Conservation (phyloP, 2,329 filamentous ascomycete genomes). For the Apiospora saccharicola region DNA sequence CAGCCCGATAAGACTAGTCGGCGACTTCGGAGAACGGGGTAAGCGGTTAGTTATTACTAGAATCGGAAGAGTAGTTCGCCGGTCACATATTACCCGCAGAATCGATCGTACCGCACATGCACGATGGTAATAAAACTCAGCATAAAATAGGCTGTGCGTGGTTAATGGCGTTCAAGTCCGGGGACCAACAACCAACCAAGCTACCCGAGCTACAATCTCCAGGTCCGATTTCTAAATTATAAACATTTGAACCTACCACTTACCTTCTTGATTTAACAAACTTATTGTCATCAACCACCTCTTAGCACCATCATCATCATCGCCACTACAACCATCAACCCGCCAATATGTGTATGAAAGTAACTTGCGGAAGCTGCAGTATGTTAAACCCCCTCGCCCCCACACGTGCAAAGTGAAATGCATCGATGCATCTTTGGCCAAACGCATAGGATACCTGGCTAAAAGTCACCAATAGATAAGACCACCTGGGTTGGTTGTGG, state of each 20-base stretch:
- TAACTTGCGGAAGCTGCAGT: constrained; percentile 69
- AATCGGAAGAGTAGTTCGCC: constrained; percentile 11
- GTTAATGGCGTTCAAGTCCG: not conserved
- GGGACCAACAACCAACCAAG: not conserved
- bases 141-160: not conserved
- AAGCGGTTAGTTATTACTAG: not conserved
- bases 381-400: constrained; percentile 43
- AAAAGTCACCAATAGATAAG: constrained; percentile 53
- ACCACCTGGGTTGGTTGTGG: constrained; percentile 71
- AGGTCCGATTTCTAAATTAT: too few relatives aligned
- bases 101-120: not conserved
- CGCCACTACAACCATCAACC: not conserved
- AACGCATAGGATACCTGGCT: not conserved
- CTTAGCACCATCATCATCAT: not conserved
- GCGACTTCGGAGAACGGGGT: constrained; percentile 12
- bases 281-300: not conserved
- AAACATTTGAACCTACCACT: too few relatives aligned
- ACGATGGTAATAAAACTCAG: too few relatives aligned
- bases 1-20: not conserved
- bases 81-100: constrained; percentile 1
- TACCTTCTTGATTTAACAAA: not conserved
- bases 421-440: not conserved
- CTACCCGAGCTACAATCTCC: not conserved
- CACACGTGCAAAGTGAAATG: not conserved
- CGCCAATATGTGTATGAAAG: constrained; percentile 68